Evolutionary conservation across 176 grass and related monocot species (phyloP).

Genomic region (barley (Hordeum vulgare)): MorexV3_pseudomolecules_assembly NC_058519.1:645947129-645947628

Average conservation of each 20-base stretch:
- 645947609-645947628: constrained; percentile 23
- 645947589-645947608: background rate
- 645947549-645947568: background rate
- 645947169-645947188: too few species aligned
- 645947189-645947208: background rate
- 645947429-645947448: background rate
- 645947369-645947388: background rate
- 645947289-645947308: background rate
- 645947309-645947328: background rate
- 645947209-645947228: background rate
- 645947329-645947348: background rate
- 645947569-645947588: background rate
- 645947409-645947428: background rate
- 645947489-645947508: background rate
- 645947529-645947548: background rate
- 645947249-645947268: too few species aligned
- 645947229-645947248: too few species aligned
- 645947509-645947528: background rate
- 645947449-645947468: background rate
- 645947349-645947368: background rate
- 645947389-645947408: too few species aligned
- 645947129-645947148: background rate
- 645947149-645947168: background rate
- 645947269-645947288: too few species aligned
- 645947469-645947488: background rate